phyloP scores from a whole-genome alignment of 495 filamentous ascomycete genomes.

The Trichoderma parareesei region DNA sequence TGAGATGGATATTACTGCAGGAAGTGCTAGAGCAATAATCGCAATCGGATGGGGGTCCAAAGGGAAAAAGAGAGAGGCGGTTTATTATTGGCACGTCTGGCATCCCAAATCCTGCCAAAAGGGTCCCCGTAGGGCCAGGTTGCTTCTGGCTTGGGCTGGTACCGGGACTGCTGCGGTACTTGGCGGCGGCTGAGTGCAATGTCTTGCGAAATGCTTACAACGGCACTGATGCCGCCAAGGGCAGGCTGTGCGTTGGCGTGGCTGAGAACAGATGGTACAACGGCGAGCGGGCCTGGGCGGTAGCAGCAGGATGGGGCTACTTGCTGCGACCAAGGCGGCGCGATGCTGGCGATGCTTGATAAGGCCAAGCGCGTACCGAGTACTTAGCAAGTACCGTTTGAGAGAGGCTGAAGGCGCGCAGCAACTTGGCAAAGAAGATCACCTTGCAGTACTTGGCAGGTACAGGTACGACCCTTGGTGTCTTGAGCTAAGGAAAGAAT shows the following conservation, averaged over 20 bases:
- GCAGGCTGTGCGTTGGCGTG: background rate
- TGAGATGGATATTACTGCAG: background rate
- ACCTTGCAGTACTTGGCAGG: too few relatives aligned
- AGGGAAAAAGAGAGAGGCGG: background rate
- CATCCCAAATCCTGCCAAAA: background rate
- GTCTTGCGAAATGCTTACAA: background rate
- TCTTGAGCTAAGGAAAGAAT: too few relatives aligned
- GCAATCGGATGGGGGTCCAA: background rate
- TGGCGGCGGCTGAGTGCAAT: background rate
- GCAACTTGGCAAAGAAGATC: too few relatives aligned
- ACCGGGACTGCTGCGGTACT: background rate
- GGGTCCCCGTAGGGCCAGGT: constrained; percentile 8
- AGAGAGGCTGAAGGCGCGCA: too few relatives aligned
- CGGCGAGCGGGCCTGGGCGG: background rate
- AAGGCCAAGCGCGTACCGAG: constrained; percentile 4
- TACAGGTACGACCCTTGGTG: too few relatives aligned
- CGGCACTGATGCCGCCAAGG: background rate
- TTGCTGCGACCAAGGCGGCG: background rate
- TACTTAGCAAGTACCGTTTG: background rate
- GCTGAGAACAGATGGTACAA: background rate
- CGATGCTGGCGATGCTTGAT: background rate
- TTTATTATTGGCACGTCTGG: constrained; percentile 2
- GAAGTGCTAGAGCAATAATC: too few relatives aligned
- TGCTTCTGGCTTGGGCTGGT: background rate
- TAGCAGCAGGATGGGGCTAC: background rate